Evolutionary conservation across 345 rosid species (phyloP).

Genomic region (Pistacia vera): DNA sequence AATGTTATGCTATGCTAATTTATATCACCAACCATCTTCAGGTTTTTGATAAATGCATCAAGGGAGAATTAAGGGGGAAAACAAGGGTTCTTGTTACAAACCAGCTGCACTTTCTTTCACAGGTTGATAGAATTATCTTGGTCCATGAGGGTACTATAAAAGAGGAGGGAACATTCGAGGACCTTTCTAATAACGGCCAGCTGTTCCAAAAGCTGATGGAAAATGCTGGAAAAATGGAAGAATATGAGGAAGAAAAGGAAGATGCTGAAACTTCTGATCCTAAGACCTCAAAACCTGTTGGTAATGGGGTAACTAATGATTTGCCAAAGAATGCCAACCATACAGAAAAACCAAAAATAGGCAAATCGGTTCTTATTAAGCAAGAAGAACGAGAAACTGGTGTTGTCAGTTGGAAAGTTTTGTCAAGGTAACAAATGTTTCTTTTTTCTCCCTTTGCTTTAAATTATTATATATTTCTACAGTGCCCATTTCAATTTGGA

Average conservation of each 20-base stretch:
- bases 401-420: conserved; percentile 79
- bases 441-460: neutral
- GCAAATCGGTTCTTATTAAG: conserved; percentile 91
- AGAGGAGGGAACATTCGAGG: conserved; percentile 97
- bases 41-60: conserved; percentile 96
- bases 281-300: conserved; percentile 46
- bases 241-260: conserved; percentile 73
- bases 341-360: conserved; percentile 53
- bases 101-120: conserved; percentile 97
- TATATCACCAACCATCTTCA: conserved; percentile 28
- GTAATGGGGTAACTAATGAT: conserved; percentile 57
- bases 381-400: conserved; percentile 98
- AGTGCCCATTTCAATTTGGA: neutral
- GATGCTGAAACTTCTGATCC: conserved; percentile 50
- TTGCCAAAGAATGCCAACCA: conserved; percentile 40
- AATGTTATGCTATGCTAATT: neutral
- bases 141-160: conserved; percentile 90
- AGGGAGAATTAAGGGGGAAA: conserved; percentile 74
- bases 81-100: conserved; percentile 99
- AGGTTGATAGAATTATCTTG: conserved; percentile 89
- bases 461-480: neutral
- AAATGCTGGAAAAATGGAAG: conserved; percentile 99
- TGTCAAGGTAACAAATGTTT: conserved; percentile 54
- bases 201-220: conserved; percentile 92
- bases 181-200: conserved; percentile 66